phyloP scores from a whole-genome alignment of 768 basidiomycete genomes.

The Collybiopsis confluens region DNA sequence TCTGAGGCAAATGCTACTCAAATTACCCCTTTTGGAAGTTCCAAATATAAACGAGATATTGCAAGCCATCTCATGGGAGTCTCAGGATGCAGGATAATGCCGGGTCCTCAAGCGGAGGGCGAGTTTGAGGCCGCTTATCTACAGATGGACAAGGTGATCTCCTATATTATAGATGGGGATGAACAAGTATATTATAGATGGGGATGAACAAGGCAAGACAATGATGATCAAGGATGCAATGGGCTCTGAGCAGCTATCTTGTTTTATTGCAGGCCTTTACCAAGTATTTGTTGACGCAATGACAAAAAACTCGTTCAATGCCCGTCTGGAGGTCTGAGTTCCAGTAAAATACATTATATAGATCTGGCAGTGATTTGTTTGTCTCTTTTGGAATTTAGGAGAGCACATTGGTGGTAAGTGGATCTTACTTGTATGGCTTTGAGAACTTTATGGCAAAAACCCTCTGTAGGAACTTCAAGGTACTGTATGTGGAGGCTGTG shows the following conservation, averaged over 20 bases:
- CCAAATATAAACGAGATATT: conserved; percentile 21
- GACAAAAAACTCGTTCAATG: conserved; percentile 14
- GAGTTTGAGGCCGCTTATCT: conserved; percentile 17
- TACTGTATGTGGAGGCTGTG: conserved; percentile 16
- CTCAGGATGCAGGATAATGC: conserved; percentile 25
- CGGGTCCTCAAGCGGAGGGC: conserved; percentile 16
- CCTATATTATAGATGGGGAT: conserved; percentile 14
- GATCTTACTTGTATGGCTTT: not conserved
- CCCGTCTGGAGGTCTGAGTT: conserved; percentile 25
- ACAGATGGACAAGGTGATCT: conserved; percentile 31
- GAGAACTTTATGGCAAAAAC: not conserved
- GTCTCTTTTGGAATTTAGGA: conserved; percentile 14
- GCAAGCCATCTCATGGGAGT: conserved; percentile 23
- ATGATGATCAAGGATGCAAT: conserved; percentile 17
- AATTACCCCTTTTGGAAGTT: conserved; percentile 19
- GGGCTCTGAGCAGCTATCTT: not conserved
- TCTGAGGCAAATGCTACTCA: conserved; percentile 10
- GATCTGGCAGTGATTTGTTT: too few species aligned
- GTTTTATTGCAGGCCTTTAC: conserved; percentile 15
- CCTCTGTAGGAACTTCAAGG: conserved; percentile 17
- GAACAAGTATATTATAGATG: too few species aligned
- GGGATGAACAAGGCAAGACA: too few species aligned
- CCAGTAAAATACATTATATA: conserved; percentile 15
- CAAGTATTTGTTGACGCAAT: conserved; percentile 17
- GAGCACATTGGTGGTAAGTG: conserved; percentile 16